These are phyloP conservation scores for Coemansia sp. DNA, from an alignment of 192 early-diverging fungal genomes.

Conservation along the genomic window DNA sequence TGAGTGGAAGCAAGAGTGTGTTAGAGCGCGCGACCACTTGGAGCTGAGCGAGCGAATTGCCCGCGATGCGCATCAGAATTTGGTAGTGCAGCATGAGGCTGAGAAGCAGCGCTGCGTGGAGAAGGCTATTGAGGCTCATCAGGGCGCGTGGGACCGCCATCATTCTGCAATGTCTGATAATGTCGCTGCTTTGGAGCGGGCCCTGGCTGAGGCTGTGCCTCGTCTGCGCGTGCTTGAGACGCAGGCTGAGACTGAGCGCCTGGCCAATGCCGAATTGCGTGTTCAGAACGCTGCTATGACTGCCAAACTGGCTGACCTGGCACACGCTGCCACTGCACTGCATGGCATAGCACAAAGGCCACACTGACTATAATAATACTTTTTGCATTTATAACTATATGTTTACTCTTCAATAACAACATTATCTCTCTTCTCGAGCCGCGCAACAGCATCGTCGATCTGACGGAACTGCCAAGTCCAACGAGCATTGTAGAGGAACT, in stretches of 20 bases:
- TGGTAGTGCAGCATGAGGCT: background rate
- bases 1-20: conserved; percentile 34
- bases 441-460: conserved; percentile 69
- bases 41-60: conserved; percentile 8
- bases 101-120: conserved; percentile 7
- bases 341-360: background rate
- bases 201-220: conserved; percentile 33
- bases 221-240: conserved; percentile 32
- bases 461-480: conserved; percentile 93
- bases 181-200: conserved; percentile 19
- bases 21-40: background rate
- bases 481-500: conserved; percentile 88
- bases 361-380: background rate
- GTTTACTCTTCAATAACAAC: background rate
- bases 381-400: background rate
- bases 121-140: background rate
- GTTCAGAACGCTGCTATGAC: conserved; percentile 14
- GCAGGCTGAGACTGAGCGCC: conserved; percentile 18
- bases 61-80: background rate
- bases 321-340: background rate
- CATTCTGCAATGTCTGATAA: conserved; percentile 12
- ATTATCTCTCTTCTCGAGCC: background rate
- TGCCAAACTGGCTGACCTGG: conserved; percentile 19
- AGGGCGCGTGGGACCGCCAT: background rate
- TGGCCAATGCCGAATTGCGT: conserved; percentile 14